Percentiles rank a stretch among this genome's conserved stretches.
Evolutionary conservation across 2,329 filamentous ascomycete genomes (phyloP).

Genomic region (Fusarium pseudoanthophilum): DNA sequence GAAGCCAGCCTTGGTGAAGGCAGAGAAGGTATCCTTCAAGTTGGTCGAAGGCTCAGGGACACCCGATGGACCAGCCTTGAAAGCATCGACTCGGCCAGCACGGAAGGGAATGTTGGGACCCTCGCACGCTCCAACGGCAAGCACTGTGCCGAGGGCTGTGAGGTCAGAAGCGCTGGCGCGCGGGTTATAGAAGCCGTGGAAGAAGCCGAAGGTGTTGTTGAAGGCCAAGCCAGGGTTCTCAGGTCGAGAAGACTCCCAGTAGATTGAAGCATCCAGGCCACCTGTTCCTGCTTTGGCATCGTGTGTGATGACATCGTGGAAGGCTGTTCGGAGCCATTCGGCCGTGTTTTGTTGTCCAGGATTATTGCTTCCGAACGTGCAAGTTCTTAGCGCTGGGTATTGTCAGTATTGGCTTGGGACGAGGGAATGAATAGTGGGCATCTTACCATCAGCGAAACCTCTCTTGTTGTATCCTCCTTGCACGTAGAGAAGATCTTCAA

Average conservation of each 20-base stretch:
- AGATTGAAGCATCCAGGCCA: constrained; percentile 42
- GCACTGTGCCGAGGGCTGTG: constrained; percentile 47
- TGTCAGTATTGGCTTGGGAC: not conserved
- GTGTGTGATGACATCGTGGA: constrained; percentile 43
- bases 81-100: constrained; percentile 47
- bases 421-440: rapidly evolving
- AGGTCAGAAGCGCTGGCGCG: constrained; percentile 44
- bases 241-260: constrained; percentile 36
- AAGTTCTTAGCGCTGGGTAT: constrained; percentile 28
- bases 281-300: constrained; percentile 34
- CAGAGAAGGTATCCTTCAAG: constrained; percentile 39
- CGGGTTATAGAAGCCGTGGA: constrained; percentile 13
- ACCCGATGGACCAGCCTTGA: constrained; percentile 42
- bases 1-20: constrained; percentile 49
- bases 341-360: constrained; percentile 38
- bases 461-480: constrained; percentile 8
- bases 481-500: constrained; percentile 28
- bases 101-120: constrained; percentile 44
- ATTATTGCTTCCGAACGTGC: constrained; percentile 25
- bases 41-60: constrained; percentile 48
- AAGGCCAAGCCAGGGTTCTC: constrained; percentile 41
- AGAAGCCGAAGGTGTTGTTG: constrained; percentile 50
- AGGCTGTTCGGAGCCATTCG: constrained; percentile 44
- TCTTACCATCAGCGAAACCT: constrained; percentile 14
- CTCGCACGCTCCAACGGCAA: constrained; percentile 55